Conservation (phyloP, 1,139 yeast species). For the Casaregolazyma lundiana region DNA sequence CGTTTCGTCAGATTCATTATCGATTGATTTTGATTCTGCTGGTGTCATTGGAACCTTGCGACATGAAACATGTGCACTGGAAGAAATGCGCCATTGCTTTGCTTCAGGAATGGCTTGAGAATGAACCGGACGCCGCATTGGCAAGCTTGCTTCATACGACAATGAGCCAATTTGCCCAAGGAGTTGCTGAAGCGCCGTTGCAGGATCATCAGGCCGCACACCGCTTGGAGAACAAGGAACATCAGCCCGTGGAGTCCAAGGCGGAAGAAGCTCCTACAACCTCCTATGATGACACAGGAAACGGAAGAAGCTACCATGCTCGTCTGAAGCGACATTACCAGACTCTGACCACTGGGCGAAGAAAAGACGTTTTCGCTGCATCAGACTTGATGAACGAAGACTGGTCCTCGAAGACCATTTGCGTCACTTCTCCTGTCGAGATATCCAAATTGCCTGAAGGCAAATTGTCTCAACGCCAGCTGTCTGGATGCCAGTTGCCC, state of each 20-base stretch:
- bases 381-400: not conserved
- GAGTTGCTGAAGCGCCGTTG: no score
- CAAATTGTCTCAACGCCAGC: no score
- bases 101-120: not conserved
- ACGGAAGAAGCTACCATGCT: not conserved
- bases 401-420: not conserved
- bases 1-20: conserved; percentile 3
- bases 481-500: no score
- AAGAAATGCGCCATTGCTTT: not conserved
- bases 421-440: no score
- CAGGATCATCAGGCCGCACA: no score
- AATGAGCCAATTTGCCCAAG: not conserved
- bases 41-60: not conserved
- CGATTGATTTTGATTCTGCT: conserved; percentile 1
- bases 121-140: not conserved
- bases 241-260: no score
- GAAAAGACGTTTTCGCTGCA: not conserved
- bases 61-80: not conserved
- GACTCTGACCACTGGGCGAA: not conserved
- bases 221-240: no score
- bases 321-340: not conserved
- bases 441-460: no score
- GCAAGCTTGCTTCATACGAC: not conserved
- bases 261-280: no score
- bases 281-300: no score